phyloP scores from a whole-genome alignment of 805 yeast species.

The Kodamaea kaohsiungensis region DNA sequence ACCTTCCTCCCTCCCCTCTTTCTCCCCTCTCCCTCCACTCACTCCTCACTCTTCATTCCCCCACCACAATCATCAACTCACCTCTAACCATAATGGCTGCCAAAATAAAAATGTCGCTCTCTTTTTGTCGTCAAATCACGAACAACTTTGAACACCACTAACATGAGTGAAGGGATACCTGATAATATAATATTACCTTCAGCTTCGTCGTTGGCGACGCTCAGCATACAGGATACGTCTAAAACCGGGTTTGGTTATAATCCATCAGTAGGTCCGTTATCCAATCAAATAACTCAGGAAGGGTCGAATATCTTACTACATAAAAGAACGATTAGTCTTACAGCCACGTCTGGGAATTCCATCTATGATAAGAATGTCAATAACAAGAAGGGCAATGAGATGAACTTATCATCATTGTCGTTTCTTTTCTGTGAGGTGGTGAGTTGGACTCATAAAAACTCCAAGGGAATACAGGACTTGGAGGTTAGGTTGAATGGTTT shows the following conservation, averaged over 20 bases:
- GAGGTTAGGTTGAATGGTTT: conserved; percentile 60
- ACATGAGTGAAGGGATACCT: background rate
- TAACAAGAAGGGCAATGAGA: conserved; percentile 65
- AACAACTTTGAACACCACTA: background rate
- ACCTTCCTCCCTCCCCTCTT: no score
- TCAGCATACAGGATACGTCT: conserved; percentile 29
- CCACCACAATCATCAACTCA: background rate
- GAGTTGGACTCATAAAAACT: conserved; percentile 59
- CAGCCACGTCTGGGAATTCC: conserved; percentile 38
- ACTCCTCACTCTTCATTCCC: no score
- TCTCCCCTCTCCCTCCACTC: no score
- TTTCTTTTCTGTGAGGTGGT: conserved; percentile 72
- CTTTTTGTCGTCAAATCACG: background rate
- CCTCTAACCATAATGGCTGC: conserved; percentile 3
- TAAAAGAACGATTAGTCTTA: conserved; percentile 31
- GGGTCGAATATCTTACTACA: conserved; percentile 37
- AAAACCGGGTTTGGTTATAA: conserved; percentile 43
- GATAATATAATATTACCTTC: conserved; percentile 36
- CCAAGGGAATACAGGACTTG: conserved; percentile 66
- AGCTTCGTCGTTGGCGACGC: conserved; percentile 26
- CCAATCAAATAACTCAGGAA: conserved; percentile 39
- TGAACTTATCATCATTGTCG: conserved; percentile 65
- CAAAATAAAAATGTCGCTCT: background rate
- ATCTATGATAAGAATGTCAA: conserved; percentile 69
- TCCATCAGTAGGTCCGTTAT: conserved; percentile 43